Base-by-base conservation (phyloP, 2,329 filamentous ascomycete species). In the Purpureocillium lavendulum region DNA sequence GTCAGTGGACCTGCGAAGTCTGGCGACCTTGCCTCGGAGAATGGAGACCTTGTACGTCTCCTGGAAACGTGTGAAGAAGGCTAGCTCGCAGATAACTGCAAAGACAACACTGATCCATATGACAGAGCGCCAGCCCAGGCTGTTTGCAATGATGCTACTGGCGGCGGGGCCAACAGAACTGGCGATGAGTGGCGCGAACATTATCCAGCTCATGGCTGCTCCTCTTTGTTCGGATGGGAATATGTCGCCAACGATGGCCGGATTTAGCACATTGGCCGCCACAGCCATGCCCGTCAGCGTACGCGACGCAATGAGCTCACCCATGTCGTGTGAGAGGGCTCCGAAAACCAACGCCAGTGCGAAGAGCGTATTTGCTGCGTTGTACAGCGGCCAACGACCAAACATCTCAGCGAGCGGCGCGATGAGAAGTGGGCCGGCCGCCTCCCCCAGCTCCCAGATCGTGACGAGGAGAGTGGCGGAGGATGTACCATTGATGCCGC, bases 371-470 rank as follows among this genome's bases (percentile, higher is more conserved):
- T 76, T 79, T 51, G 67, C 69, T 6, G 51, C 54, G 53, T 77
- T 72, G 48, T 80, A 65, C 37, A 80, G 67, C 4, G 66, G 64
- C 41, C 70, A 67, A 1, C 77, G 70, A 29, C 77, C 77, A 46
- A 71, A 70, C 10, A 76, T 59, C 56, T 85, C 81, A 7, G 71
- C 78, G 5, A 82, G 55, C 0, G 81, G 80, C 9, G 77, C 79
- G 49, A 80, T 75, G 26, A 81, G 57, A 1, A 73, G 57, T 1
- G 78, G 77, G 0, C 77, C 78, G 7, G 75, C 70, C 2, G 73
- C 73, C 47, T 80, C 77, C 44, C 82, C 81, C 0, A 85, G 69
- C 43, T 87, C 74, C 68, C 82, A 82, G 43, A 85, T 77, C 1
- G 80, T 84, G 8, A 87, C 77, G 39, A 86, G 76, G 33, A 88